Evolutionary conservation across 108 stramenopile genomes (phyloP), one percentile per base, ranked within the genome.

Genomic region (Aurantiochytrium sp.): DNA sequence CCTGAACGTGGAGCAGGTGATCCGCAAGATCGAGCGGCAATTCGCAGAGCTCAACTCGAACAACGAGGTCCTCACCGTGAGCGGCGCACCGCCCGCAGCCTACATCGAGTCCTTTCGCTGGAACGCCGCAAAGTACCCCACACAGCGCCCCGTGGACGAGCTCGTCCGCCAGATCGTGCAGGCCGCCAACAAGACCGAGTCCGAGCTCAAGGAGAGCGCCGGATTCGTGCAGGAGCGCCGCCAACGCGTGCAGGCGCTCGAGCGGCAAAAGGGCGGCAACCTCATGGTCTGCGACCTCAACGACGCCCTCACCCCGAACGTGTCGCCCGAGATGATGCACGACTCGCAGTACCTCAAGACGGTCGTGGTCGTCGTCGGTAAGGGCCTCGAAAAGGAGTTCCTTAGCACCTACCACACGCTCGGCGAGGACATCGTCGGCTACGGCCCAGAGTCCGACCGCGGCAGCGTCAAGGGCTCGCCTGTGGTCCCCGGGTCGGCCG

Each of bases 101-200:
- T 97, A 96, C 95, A 94, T 97, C 71, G 95, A 96, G 89, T 94
- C 95, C 93, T 98, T 98, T 90, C 95, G 95, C 4, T 98, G 97
- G 97, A 96, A 98, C 89, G 95, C 96, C 64, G 96, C 97, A 69
- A 96, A 97, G 87, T 98, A 96, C 73, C 96, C 96, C 72, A 96
- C 96, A 89, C 94, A 96, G 44, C 93, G 97, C 28, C 96, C 97
- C 8, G 87, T 98, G 47, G 96, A 96, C 83, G 97, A 96, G 60
- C 90, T 98, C 12, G 96, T 97, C 1, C 73, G 92, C 8, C 92
- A 96, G 60, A 96, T 98, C 89, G 89, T 95, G 8, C 91, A 93
- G n/a, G 95, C 95, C 19, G 96, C 95, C 5, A 89, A 93, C 0
- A 96, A 95, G 6, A 95, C 96, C 64, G 97, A 98, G 55, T 97